phyloP scores from a whole-genome alignment of 129 eudicot genomes.

The Pseudognaphalium luteoalbum region DNA sequence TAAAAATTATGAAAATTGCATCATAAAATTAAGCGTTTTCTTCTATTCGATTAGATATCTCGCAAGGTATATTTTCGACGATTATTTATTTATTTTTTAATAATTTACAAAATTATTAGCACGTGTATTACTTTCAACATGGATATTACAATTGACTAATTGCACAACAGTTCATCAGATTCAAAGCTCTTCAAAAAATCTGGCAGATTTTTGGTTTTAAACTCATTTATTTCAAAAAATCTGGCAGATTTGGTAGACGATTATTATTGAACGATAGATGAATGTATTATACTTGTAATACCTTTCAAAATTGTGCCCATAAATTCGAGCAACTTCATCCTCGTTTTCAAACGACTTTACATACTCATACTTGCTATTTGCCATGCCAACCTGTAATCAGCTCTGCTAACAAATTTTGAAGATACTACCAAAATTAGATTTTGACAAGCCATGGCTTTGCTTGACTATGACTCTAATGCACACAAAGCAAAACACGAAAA shows the following conservation, averaged over 20 bases:
- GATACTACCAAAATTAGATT: not conserved
- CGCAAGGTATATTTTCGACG: no score
- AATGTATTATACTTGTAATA: constrained; percentile 19
- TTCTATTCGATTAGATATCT: no score
- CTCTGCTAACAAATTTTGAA: not conserved
- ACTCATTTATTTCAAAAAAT: constrained; percentile 61
- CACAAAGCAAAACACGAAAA: not conserved
- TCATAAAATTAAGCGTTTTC: no score
- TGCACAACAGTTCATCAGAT: constrained; percentile 83
- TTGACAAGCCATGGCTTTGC: not conserved
- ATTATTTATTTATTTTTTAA: no score
- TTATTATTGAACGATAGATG: not conserved
- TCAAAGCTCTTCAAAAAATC: constrained; percentile 49
- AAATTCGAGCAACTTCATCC: constrained; percentile 59
- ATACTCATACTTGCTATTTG: constrained; percentile 93
- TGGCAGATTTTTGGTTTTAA: constrained; percentile 77
- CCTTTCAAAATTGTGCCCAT: constrained; percentile 61
- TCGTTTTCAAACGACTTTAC: constrained; percentile 68
- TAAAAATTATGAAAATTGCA: no score
- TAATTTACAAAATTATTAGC: no score
- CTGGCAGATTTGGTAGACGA: constrained; percentile 33
- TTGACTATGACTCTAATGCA: not conserved
- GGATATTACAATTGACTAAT: no score
- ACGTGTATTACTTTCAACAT: no score
- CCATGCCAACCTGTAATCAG: constrained; percentile 48